Conservation (phyloP, 2,329 filamentous ascomycete genomes). For the Arthrobotrys pseudoclavata region DNA sequence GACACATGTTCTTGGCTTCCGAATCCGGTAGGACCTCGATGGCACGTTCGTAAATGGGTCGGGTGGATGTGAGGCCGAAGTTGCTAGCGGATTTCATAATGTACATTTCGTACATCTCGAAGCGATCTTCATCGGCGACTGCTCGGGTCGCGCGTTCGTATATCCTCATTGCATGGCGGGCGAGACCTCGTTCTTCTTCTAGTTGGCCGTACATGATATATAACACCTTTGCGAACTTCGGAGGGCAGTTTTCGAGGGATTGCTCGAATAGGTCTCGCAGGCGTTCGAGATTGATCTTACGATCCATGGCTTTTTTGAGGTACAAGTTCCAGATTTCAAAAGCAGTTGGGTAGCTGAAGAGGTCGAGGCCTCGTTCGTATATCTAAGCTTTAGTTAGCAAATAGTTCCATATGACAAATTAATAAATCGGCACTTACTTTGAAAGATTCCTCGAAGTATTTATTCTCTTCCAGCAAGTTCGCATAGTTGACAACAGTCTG, state of each 20-base stretch:
- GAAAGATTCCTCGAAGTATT: slow-evolving; percentile 97
- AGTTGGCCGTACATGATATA: slow-evolving; percentile 99
- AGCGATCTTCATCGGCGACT: slow-evolving; percentile 91
- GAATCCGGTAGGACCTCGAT: slow-evolving; percentile 92
- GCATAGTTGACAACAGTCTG: slow-evolving; percentile 99
- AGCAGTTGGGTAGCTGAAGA: slow-evolving; percentile 98
- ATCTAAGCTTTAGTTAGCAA: slow-evolving; percentile 67
- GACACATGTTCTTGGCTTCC: slow-evolving; percentile 96
- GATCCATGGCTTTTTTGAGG: slow-evolving; percentile 94
- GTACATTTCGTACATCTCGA: slow-evolving; percentile 99
- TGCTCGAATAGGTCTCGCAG: slow-evolving; percentile 96
- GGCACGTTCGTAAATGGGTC: slow-evolving; percentile 95
- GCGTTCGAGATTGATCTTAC: slow-evolving; percentile 94
- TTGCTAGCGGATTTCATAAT: slow-evolving; percentile 99
- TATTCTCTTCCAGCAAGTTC: slow-evolving; percentile 91
- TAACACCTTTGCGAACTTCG: slow-evolving; percentile 93
- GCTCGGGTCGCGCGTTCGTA: slow-evolving; percentile 97
- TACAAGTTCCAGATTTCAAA: slow-evolving; percentile 99
- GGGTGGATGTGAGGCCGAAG: slow-evolving; percentile 93
- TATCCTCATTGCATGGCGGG: slow-evolving; percentile 97
- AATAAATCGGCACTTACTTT: slow-evolving; percentile 70
- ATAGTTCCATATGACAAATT: neutral
- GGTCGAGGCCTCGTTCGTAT: slow-evolving; percentile 93
- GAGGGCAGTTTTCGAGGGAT: slow-evolving; percentile 92
- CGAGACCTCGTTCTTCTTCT: slow-evolving; percentile 94